These are phyloP conservation scores for Rhizopogon salebrosus DNA, from an alignment of 768 basidiomycete genomes.

Conservation along the genomic window DNA sequence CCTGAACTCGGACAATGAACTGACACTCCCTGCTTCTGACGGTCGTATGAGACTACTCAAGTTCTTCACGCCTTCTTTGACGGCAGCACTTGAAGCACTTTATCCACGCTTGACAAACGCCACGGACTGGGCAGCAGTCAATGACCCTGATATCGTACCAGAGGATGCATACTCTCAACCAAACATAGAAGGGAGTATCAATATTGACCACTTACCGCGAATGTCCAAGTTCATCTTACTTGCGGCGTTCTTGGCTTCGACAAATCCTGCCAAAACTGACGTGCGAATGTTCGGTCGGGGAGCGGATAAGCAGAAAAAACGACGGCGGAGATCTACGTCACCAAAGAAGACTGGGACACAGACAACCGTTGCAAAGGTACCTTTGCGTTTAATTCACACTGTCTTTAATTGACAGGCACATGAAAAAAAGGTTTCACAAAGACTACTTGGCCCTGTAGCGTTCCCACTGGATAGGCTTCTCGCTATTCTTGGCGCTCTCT, in stretches of 20 bases:
- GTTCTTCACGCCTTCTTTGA: slow-evolving; percentile 59
- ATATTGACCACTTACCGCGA: slow-evolving; percentile 43
- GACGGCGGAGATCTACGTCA: slow-evolving; percentile 38
- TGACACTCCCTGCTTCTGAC: slow-evolving; percentile 45
- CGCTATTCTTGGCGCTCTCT: slow-evolving; percentile 71
- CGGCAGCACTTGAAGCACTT: slow-evolving; percentile 57
- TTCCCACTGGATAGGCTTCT: slow-evolving; percentile 79
- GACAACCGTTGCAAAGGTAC: slow-evolving; percentile 43
- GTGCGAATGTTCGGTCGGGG: slow-evolving; percentile 79
- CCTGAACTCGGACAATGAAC: slow-evolving; percentile 15
- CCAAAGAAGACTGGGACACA: slow-evolving; percentile 34
- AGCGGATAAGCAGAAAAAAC: slow-evolving; percentile 57
- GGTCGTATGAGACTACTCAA: slow-evolving; percentile 61
- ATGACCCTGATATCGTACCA: slow-evolving; percentile 35
- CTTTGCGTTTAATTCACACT: slow-evolving; percentile 1
- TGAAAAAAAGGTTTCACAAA: slow-evolving; percentile 60
- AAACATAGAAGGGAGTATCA: slow-evolving; percentile 3
- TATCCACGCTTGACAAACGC: slow-evolving; percentile 68
- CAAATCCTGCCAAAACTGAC: slow-evolving; percentile 79
- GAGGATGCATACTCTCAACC: neutral
- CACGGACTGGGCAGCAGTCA: slow-evolving; percentile 50
- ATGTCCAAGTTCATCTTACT: slow-evolving; percentile 74
- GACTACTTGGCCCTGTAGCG: slow-evolving; percentile 71
- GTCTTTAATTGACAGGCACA: neutral
- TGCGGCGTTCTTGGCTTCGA: slow-evolving; percentile 77